Evolutionary conservation across 139 green algal species (phyloP).

Genomic region (Chlorella sorokiniana): DNA sequence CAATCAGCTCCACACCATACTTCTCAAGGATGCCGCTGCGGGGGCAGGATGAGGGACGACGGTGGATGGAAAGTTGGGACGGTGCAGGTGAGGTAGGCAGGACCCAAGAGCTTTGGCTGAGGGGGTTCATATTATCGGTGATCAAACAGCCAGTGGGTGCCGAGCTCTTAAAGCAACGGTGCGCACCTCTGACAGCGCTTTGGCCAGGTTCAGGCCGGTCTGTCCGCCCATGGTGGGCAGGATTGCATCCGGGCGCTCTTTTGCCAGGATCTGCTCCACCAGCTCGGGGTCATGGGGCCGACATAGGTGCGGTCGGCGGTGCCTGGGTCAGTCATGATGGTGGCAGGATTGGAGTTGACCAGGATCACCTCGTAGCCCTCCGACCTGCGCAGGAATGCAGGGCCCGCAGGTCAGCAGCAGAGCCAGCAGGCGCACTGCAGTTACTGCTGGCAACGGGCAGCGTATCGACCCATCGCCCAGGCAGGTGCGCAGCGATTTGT

Average conservation of each 20-base stretch:
- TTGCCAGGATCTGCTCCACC: slow-evolving; percentile 81
- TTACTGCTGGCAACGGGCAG: too few species aligned
- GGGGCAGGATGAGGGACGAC: neutral
- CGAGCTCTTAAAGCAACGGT: too few species aligned
- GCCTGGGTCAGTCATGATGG: slow-evolving; percentile 99
- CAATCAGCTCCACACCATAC: slow-evolving; percentile 96
- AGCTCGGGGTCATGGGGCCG: slow-evolving; percentile 96
- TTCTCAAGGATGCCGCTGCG: slow-evolving; percentile 85
- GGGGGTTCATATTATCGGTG: neutral
- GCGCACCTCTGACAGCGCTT: slow-evolving; percentile 85
- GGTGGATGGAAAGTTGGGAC: neutral
- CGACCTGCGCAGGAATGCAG: slow-evolving; percentile 52
- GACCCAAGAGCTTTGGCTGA: neutral
- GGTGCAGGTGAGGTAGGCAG: neutral
- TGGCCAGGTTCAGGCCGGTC: slow-evolving; percentile 97
- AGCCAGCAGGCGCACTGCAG: neutral
- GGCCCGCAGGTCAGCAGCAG: neutral
- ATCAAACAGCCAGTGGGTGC: too few species aligned
- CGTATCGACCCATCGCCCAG: too few species aligned
- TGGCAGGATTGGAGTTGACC: slow-evolving; percentile 99
- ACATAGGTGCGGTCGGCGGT: slow-evolving; percentile 98
- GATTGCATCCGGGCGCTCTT: slow-evolving; percentile 95
- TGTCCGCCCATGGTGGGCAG: slow-evolving; percentile 99
- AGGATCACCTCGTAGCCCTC: slow-evolving; percentile 97
- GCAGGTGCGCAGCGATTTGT: too few species aligned